Percentiles rank a stretch among this genome's conserved stretches.
phyloP scores from a whole-genome alignment of 2,329 filamentous ascomycete species.

The Thermothelomyces thermophilus region DNA sequence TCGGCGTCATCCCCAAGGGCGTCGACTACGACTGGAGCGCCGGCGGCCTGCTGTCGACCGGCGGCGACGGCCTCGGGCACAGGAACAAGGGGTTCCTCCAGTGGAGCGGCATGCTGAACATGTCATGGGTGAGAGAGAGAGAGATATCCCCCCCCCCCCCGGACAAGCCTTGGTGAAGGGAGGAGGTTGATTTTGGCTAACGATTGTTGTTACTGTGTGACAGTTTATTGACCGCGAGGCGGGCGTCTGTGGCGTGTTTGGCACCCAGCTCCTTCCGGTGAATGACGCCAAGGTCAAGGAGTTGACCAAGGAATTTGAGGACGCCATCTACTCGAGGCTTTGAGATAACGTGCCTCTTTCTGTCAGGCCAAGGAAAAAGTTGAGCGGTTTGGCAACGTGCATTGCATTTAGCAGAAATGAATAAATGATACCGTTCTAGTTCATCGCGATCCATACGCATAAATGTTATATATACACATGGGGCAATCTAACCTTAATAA shows the following conservation, averaged over 20 bases:
- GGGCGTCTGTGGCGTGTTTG: constrained; percentile 26
- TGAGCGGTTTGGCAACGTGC: too few relatives aligned
- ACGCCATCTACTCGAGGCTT: constrained; percentile 16
- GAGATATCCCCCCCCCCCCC: too few relatives aligned
- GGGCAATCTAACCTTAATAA: too few relatives aligned
- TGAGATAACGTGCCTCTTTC: too few relatives aligned
- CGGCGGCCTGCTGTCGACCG: constrained; percentile 23
- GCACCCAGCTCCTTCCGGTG: constrained; percentile 21
- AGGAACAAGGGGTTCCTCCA: constrained; percentile 22
- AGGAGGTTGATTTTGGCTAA: not conserved
- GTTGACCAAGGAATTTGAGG: constrained; percentile 22
- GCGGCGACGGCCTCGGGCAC: constrained; percentile 9
- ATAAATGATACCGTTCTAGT: too few relatives aligned
- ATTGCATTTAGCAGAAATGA: too few relatives aligned
- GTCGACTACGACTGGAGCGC: constrained; percentile 25
- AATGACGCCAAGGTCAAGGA: constrained; percentile 9
- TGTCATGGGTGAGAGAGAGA: constrained; percentile 26
- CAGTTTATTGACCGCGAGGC: constrained; percentile 26
- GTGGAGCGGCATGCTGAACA: constrained; percentile 26
- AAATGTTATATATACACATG: too few relatives aligned
- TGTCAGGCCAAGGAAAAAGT: too few relatives aligned
- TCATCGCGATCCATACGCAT: too few relatives aligned
- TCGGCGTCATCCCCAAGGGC: constrained; percentile 19
- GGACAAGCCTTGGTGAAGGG: too few relatives aligned
- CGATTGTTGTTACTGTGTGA: too few relatives aligned